Conservation (phyloP, 2,329 filamentous ascomycete species). For the Arthrobotrys megalospora region DNA sequence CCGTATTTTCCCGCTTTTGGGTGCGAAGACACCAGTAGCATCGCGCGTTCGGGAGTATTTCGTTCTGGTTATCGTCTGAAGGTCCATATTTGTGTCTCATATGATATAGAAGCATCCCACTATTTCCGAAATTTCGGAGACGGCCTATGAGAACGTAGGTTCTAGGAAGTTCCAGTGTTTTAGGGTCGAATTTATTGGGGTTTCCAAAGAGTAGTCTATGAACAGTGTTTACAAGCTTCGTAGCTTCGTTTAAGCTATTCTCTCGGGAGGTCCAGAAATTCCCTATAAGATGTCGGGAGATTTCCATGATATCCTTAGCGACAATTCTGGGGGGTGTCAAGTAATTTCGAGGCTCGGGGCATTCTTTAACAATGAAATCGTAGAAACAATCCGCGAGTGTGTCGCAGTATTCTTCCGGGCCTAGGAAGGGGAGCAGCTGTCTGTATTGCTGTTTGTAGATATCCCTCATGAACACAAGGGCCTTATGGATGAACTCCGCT, state of each 20-base stretch:
- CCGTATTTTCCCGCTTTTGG: neutral
- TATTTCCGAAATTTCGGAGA: too few relatives aligned
- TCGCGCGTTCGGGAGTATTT: neutral
- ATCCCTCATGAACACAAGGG: neutral
- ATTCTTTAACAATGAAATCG: neutral
- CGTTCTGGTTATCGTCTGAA: neutral
- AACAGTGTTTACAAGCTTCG: too few relatives aligned
- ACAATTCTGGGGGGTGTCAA: neutral
- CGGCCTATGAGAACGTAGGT: neutral
- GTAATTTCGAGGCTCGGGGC: neutral
- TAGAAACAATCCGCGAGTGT: neutral
- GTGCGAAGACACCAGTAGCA: slow-evolving; percentile 6
- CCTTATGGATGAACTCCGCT: neutral
- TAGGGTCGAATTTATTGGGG: neutral
- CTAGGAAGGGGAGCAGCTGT: neutral
- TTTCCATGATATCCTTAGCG: neutral
- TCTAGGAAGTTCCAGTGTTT: neutral
- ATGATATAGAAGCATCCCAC: neutral
- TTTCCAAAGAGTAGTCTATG: too few relatives aligned
- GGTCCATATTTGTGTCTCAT: neutral
- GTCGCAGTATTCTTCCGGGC: neutral
- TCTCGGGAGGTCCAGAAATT: too few relatives aligned
- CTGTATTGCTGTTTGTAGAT: neutral
- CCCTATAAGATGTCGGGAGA: neutral
- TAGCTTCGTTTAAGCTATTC: too few relatives aligned